Conservation (phyloP, 305 asterid genomes). For the Ajuga reptans region DNA sequence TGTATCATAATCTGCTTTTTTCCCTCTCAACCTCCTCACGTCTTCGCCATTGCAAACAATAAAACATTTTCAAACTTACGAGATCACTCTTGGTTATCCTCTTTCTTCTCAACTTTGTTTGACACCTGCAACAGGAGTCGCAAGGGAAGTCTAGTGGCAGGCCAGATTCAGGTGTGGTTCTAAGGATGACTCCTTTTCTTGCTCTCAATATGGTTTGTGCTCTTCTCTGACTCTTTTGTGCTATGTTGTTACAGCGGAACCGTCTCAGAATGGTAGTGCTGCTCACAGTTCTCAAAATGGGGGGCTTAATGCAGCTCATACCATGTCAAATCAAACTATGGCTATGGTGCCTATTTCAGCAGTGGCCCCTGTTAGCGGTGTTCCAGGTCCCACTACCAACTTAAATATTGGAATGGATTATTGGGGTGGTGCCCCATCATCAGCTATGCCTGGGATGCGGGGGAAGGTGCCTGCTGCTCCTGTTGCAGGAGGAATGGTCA, state of each 20-base stretch:
- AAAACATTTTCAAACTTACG: neutral
- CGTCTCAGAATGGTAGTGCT: slow-evolving; percentile 60
- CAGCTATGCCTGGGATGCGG: slow-evolving; percentile 55
- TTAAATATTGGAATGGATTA: slow-evolving; percentile 85
- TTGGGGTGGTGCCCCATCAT: slow-evolving; percentile 58
- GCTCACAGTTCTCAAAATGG: slow-evolving; percentile 69
- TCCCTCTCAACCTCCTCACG: neutral
- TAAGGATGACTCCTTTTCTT: slow-evolving; percentile 12
- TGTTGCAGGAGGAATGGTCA: slow-evolving; percentile 52
- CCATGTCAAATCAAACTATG: slow-evolving; percentile 46
- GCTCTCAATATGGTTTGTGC: slow-evolving; percentile 21
- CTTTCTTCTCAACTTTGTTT: slow-evolving; percentile 8
- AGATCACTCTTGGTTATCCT: neutral
- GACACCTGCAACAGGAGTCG: slow-evolving; percentile 43
- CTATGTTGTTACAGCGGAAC: slow-evolving; percentile 44
- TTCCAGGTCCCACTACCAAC: slow-evolving; percentile 77
- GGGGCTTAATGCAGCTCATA: slow-evolving; percentile 40
- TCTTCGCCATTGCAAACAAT: neutral
- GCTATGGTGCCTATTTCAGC: slow-evolving; percentile 47
- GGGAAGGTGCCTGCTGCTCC: slow-evolving; percentile 57
- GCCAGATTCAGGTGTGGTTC: slow-evolving; percentile 57
- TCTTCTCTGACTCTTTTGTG: slow-evolving; percentile 16
- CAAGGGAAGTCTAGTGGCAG: slow-evolving; percentile 49
- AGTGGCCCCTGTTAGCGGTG: slow-evolving; percentile 50
- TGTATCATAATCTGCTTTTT: neutral